Base-by-base conservation (phyloP, 352 stramenopile genomes). In the Phytophthora megakarya region DNA sequence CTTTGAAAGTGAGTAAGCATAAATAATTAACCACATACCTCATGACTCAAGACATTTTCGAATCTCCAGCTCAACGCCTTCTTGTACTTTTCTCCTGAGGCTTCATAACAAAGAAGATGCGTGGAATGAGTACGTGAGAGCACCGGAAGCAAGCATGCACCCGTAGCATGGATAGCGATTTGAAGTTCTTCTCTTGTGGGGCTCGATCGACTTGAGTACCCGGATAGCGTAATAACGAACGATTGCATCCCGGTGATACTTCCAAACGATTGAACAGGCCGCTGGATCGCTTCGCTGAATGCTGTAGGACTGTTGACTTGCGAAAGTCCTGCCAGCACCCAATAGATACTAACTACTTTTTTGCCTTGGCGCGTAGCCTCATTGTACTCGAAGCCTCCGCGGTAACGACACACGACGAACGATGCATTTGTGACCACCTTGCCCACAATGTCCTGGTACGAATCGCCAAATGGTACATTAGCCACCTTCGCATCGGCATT, bases 41-140 rank as follows among this genome's bases (percentile, higher is more conserved):
- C 76, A 25, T 89, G 83, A 26, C 73, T 84, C 49, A 95, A 69
- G 23, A 96, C 83, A 52, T 96, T 93, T 19, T 86, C 63, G 32
- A 93, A 90, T 40, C 74, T 68, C 88, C 88, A 96, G 50, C 80
- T 92, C 50, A 91, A 56, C 9, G 88, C 83, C 51, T 89, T 92
- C 65, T 95, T 90, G 68, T 86, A 96, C 51, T 96, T 96, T 44
- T 96, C 88, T 13, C 88, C 88, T 11, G 74, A 81, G 1, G 79
- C 61, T 73, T 93, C 88, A 46, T 83, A 82, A 53, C 86, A 95
- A 7, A 96, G 57, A 40, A 96, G 61, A 40, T 96, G 88, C 16
- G 86, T 95, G 0, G 88, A 93, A 58, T 96, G 82, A 1, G 81
- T 90, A 37, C 86, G 68, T 23, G 86, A 95, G 10, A 96, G 61